Conservation (phyloP, 1,139 yeast species). For the Suhomyces terraborum region DNA sequence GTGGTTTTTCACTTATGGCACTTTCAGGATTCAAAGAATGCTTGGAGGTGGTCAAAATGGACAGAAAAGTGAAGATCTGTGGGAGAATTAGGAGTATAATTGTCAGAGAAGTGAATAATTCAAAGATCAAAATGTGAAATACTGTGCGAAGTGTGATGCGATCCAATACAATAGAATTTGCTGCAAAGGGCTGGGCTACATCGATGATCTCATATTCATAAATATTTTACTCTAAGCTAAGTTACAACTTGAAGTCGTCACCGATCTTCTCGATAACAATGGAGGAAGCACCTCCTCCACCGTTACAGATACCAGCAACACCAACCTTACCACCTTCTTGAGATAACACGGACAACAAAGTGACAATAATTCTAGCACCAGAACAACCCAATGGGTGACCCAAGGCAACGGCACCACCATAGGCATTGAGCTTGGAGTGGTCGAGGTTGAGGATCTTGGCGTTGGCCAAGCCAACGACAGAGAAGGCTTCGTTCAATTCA, state of each 20-base stretch:
- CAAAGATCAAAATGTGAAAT: too few relatives aligned
- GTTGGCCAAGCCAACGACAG: slow-evolving; percentile 94
- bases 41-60: too few relatives aligned
- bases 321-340: slow-evolving; percentile 91
- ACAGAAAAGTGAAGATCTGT: too few relatives aligned
- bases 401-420: slow-evolving; percentile 97
- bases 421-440: slow-evolving; percentile 76
- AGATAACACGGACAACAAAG: slow-evolving; percentile 70
- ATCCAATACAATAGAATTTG: too few relatives aligned
- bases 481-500: slow-evolving; percentile 96
- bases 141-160: too few relatives aligned
- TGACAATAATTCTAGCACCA: slow-evolving; percentile 92
- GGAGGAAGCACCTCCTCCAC: slow-evolving; percentile 98
- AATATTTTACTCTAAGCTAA: not conserved
- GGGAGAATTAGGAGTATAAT: too few relatives aligned
- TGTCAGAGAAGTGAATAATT: too few relatives aligned
- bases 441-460: slow-evolving; percentile 69
- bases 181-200: too few relatives aligned
- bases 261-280: slow-evolving; percentile 61
- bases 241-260: slow-evolving; percentile 27
- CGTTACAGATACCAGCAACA: slow-evolving; percentile 95
- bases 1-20: too few relatives aligned
- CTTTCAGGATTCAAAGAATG: too few relatives aligned
- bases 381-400: slow-evolving; percentile 98
- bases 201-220: not conserved